Evolutionary conservation across 805 yeast species (phyloP), one percentile per base, ranked within the genome.

Genomic region (Candida coleopterorum): DNA sequence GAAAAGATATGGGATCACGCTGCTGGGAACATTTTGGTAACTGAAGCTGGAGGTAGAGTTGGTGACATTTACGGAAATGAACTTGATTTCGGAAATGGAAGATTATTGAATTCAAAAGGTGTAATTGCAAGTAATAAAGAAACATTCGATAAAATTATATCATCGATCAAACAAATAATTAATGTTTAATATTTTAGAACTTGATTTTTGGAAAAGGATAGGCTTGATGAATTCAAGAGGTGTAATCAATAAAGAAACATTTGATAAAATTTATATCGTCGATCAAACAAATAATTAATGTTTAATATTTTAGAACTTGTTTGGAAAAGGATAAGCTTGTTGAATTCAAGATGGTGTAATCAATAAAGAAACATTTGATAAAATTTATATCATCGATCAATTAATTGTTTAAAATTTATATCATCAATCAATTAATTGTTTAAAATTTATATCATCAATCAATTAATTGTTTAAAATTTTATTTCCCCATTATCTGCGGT

Each of bases 1-100:
- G 99, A 93, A 57, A 93, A 93, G 61, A 88, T 93, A 42, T 93
- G 98, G 97, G 99, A 93, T 61, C 99, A 93, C 58, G 97, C 97
- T 14, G 94, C 97, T 2, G 99, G 98, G 3, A 82, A 84, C 51
- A 70, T 90, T 10, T 72, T 93, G 42, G 80, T 94, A 31, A 70
- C 74, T 24, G 98, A 94, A 59, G 84, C 94, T 49, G 97, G 97
- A 29, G 98, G 98, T 6, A 57, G 68, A 34, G 97, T 93, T 9
- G 78, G 90, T 11, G 98, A 93, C 54, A 77, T 90, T 60, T 60
- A 74, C 38, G 96, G 96, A 14, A 68, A 67, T 9, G 68, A 71
- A 17, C 72, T 93, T 39, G 80, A 90, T 53, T 93, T 93, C 50
- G 88, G 96, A 6, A 66, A 70, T 28, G 99, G 99, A 6, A 77